Percentiles rank a stretch among this genome's conserved stretches.
These are phyloP conservation scores for Diaporthe aspalathi DNA, from an alignment of 2,329 filamentous ascomycete species.

Conservation along the genomic window DNA sequence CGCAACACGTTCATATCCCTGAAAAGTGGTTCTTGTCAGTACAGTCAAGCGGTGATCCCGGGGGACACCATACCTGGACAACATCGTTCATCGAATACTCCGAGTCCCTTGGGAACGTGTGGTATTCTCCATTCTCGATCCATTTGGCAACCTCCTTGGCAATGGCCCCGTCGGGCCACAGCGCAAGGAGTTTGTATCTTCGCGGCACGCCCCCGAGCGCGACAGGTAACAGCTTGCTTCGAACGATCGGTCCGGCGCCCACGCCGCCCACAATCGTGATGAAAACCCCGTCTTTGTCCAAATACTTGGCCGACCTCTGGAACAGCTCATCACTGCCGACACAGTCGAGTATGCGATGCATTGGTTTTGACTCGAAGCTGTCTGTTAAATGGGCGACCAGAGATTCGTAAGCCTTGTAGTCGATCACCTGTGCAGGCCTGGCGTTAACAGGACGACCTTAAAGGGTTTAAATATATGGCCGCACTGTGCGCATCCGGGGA, in stretches of 20 bases:
- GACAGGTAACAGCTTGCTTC: slow-evolving; percentile 48
- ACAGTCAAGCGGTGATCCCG: background rate
- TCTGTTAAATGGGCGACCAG: slow-evolving; percentile 51
- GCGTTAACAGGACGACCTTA: background rate
- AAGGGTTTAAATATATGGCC: too few relatives aligned
- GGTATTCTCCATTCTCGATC: slow-evolving; percentile 45
- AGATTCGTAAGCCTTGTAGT: slow-evolving; percentile 52
- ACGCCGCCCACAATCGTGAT: slow-evolving; percentile 49
- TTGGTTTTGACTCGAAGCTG: slow-evolving; percentile 40
- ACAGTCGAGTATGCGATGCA: slow-evolving; percentile 62
- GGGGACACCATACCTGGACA: slow-evolving; percentile 42
- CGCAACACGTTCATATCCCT: slow-evolving; percentile 48
- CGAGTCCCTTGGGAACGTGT: slow-evolving; percentile 46
- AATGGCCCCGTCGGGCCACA: slow-evolving; percentile 44
- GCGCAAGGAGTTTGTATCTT: slow-evolving; percentile 46
- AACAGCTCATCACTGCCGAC: slow-evolving; percentile 62
- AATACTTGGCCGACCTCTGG: slow-evolving; percentile 51
- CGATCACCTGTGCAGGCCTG: slow-evolving; percentile 50
- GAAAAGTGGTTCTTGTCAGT: background rate
- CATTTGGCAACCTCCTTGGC: slow-evolving; percentile 45
- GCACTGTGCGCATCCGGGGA: too few relatives aligned
- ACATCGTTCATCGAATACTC: slow-evolving; percentile 48
- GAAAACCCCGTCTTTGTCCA: slow-evolving; percentile 52
- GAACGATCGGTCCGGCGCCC: slow-evolving; percentile 47
- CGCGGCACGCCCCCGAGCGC: slow-evolving; percentile 49